Evolutionary conservation across 352 stramenopile genomes (phyloP), one percentile per base, ranked within the genome.

Genomic region (Phytophthora aleatoria): DNA sequence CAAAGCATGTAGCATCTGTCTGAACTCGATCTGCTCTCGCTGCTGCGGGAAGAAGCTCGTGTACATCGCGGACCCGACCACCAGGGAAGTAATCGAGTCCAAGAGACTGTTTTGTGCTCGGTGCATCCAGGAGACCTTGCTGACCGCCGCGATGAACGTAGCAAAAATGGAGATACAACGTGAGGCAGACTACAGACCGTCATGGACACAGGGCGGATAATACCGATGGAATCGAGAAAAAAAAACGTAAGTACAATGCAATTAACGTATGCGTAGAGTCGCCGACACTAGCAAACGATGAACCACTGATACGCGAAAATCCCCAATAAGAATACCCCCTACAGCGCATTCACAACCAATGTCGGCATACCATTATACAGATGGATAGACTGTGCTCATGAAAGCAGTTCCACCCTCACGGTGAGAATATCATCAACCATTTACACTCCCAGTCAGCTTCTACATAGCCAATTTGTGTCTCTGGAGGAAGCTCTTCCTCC

Each of bases 401-500:
- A 27, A 30, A 47, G 43, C 11, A 35, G 42, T 12, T 33, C 0
- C 13, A 33, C 24, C 13, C 43, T 35, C 12, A 7, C 11, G 35
- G 35, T n/a, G 35, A 41, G 3, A 12, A 3, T 12, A 7, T 9
- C 12, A 5, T 41, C 42, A 49, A 43, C 36, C 15, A 20, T n/a
- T n/a, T 33, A 28, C 42, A 49, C 24, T 12, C 45, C 27, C 26
- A 51, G 3, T 53, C 16, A 28, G 12, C 15, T 33, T 54, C 56
- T 73, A 73, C 57, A 73, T 61, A 13, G 26, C 50, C 55, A 77
- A 28, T 3, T 62, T 57, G 62, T 78, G 71, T 47, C 71, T 56
- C 44, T 61, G 57, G 11, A 78, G 59, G 30, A 78, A 78, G 16
- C 56, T 70, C 26, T 73, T 73, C 38, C 71, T 61, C 71, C 71